Evolutionary conservation across 371 early-diverging fungal species (phyloP), one percentile per base, ranked within the genome.

Genomic region (Chytridium lagenaria): DNA sequence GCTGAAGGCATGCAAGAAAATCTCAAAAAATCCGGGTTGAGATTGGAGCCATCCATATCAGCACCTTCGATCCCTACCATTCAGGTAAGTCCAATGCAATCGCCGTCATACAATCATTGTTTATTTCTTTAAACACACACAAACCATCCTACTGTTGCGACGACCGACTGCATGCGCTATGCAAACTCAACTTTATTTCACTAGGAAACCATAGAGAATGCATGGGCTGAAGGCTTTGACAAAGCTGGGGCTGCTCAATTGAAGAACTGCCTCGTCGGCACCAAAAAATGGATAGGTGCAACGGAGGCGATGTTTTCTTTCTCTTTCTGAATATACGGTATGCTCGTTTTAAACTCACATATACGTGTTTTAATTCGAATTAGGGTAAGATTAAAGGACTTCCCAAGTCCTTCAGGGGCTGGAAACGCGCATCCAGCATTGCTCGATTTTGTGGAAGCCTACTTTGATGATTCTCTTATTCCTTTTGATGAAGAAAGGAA

Each of bases 211-310:
- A 71, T 93, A 50, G 93, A 93, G 76, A 74, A 78, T 49, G 91
- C 92, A 19, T 93, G 93, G 93, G 73, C 63, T 1, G 39, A 77
- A 12, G 73, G 92, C 5, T 90, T 85, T 72, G 93, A 93, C 77
- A 79, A 77, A 1, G 81, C 81, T 26, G 93, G 93, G 1, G 91
- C 91, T 2, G 63, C 49, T 22, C 92, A 93, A 65, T 79, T 93
- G 26, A 75, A 78, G 0, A 78, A 87, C 68, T 84, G 80, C 15
- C 87, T 92, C 5, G 77, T 82, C 44, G 85, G 83, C 31, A 90
- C 92, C 10, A 72, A 81, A 16, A 92, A 91, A 76, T 92, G 93
- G 93, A 92, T 93, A 74, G 93, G 93, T 0, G 86, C 92, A 0
- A 90, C 92, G 0, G 93, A 93, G 69, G 89, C 89, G 0, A 91